A percentile compares a stretch with the other conserved stretches of the same genome.
Evolutionary conservation across 2,329 filamentous ascomycete species (phyloP).

Genomic region (Chaetomiaceae sp.): DNA sequence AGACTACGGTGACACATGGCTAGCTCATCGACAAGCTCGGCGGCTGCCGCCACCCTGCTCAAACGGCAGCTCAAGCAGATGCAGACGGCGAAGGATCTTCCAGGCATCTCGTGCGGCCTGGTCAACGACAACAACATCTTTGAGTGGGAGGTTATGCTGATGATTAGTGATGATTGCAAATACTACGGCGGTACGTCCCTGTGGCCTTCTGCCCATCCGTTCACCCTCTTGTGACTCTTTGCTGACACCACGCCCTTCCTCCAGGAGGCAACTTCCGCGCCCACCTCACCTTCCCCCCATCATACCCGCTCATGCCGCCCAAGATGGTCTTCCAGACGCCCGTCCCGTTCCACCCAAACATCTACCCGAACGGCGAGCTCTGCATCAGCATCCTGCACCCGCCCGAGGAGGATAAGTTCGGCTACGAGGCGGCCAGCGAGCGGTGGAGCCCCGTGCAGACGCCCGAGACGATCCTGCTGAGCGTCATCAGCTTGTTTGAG

Average conservation of each 20-base stretch:
- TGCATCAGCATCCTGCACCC: constrained; percentile 98
- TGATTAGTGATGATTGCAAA: constrained; percentile 93
- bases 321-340: constrained; percentile 82
- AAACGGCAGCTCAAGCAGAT: constrained; percentile 89
- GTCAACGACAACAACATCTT: constrained; percentile 84
- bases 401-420: constrained; percentile 88
- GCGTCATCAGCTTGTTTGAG: constrained; percentile 86
- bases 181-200: constrained; percentile 73
- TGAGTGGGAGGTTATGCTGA: constrained; percentile 98
- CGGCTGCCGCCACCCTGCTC: constrained; percentile 71
- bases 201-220: constrained; percentile 3
- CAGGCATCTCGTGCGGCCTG: constrained; percentile 89
- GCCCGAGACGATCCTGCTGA: constrained; percentile 88
- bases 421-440: constrained; percentile 86
- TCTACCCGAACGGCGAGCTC: constrained; percentile 81
- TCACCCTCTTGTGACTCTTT: neutral
- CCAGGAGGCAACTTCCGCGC: constrained; percentile 90
- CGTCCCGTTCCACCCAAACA: constrained; percentile 88
- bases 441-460: constrained; percentile 94
- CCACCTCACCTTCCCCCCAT: constrained; percentile 72
- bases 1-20: constrained; percentile 12
- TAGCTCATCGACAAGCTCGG: constrained; percentile 37
- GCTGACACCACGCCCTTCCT: neutral
- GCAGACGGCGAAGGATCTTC: constrained; percentile 84
- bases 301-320: constrained; percentile 85